Evolutionary conservation across 1,284 basidiomycete genomes (phyloP), one percentile per base, ranked within the genome.

Genomic region (Austroboletus niveus): DNA sequence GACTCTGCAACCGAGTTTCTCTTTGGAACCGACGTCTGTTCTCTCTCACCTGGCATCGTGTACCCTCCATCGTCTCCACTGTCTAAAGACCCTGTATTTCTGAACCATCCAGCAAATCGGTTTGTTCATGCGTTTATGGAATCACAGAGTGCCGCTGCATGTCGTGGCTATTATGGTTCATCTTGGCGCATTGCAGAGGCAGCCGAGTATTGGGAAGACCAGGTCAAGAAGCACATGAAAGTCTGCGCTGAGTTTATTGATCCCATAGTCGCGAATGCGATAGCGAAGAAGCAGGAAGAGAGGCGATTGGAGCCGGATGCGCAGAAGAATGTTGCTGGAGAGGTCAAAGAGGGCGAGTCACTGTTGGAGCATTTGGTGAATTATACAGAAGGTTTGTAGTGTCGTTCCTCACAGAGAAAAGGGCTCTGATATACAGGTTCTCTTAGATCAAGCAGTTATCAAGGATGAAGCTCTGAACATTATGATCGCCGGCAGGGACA

Each of bases 1-100:
- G 78, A 80, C 54, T 67, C 73, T 2, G 78, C 78, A 0, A 73
- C 76, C 0, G 73, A 79, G 45, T 81, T 79, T 58, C 71, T 82
- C 6, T 79, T 80, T 51, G 75, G 75, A 12, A 68, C 61, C 5
- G 62, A 69, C 24, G 69, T 77, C 8, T 31, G 71, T 17, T 72
- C 71, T 5, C 69, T 80, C 12, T 62, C 69, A 0, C 68, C 64
- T 0, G 64, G 61, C 0, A 60, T 73, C 8, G 56, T 69, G 4
- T 75, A 73, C 43, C 75, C 77, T 9, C 50, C 57, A 0, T 51
- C 54, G 24, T 69, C 63, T 7, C 53, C 63, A 8, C 30, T 57
- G n/a, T 57, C 56, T 32, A 48, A 57, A 29, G 54, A 65, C 17
- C 39, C 49, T 2, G 8, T 20, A 1, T 49, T 56, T 38, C 10